Conservation (phyloP, 2,329 filamentous ascomycete species). For the Phialophora tarda region DNA sequence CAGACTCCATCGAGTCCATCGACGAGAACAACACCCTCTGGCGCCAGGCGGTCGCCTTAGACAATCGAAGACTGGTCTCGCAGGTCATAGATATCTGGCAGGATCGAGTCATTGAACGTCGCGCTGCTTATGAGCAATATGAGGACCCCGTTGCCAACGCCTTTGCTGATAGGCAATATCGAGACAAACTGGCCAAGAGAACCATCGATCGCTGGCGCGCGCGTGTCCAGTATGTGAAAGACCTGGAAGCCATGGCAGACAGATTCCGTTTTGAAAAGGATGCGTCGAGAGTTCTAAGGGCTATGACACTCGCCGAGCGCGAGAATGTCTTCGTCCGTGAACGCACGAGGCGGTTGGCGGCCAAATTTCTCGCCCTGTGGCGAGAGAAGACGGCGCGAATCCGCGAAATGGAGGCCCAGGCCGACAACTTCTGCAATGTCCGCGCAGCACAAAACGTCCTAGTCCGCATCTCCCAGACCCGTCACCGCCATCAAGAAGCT, state of each 20-base stretch:
- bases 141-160: constrained; percentile 26
- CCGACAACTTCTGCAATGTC: constrained; percentile 23
- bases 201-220: constrained; percentile 27
- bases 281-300: constrained; percentile 21
- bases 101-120: constrained; percentile 18
- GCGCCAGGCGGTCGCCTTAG: constrained; percentile 32
- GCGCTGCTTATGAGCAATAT: constrained; percentile 22
- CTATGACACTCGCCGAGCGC: constrained; percentile 31
- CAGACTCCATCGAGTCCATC: constrained; percentile 23
- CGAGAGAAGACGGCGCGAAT: constrained; percentile 22
- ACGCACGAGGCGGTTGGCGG: constrained; percentile 17
- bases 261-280: constrained; percentile 22
- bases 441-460: constrained; percentile 26
- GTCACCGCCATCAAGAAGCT: constrained; percentile 5
- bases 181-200: constrained; percentile 23
- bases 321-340: constrained; percentile 29
- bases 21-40: constrained; percentile 31
- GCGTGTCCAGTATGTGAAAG: constrained; percentile 16
- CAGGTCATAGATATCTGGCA: constrained; percentile 32
- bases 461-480: background rate
- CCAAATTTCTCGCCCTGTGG: constrained; percentile 25
- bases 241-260: constrained; percentile 25
- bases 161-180: constrained; percentile 25
- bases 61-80: constrained; percentile 29
- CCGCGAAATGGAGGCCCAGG: constrained; percentile 25